phyloP scores from a whole-genome alignment of 129 eudicot genomes.

The Saussurea involucrata region DNA sequence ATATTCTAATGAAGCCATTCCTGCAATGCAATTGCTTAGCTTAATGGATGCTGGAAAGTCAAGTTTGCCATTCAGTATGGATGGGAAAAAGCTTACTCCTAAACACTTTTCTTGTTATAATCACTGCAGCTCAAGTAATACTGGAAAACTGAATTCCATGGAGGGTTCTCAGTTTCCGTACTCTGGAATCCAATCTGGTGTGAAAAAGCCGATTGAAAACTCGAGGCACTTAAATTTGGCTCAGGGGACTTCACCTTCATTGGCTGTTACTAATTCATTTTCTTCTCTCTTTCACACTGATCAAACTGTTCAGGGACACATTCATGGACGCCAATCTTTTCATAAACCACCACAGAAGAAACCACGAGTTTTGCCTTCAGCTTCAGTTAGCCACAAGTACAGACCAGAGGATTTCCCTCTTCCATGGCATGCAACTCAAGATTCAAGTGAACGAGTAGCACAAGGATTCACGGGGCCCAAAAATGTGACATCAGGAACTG shows the following conservation, averaged over 20 bases:
- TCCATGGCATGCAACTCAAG: slow-evolving; percentile 21
- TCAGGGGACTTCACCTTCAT: slow-evolving; percentile 15
- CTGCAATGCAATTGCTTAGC: slow-evolving; percentile 87
- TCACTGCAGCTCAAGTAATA: slow-evolving; percentile 35
- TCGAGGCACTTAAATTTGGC: slow-evolving; percentile 17
- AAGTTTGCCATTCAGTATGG: slow-evolving; percentile 23
- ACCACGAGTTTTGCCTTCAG: slow-evolving; percentile 15
- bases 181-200: no score
- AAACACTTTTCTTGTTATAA: slow-evolving; percentile 39
- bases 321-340: slow-evolving; percentile 30
- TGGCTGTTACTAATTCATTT: neutral
- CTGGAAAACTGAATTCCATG: slow-evolving; percentile 16
- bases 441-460: slow-evolving; percentile 13
- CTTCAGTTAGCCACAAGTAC: slow-evolving; percentile 5
- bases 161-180: slow-evolving; percentile 27
- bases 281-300: slow-evolving; percentile 3
- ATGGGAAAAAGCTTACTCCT: slow-evolving; percentile 10
- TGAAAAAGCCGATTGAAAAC: slow-evolving; percentile 21
- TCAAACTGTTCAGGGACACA: slow-evolving; percentile 17
- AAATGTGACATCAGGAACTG: slow-evolving; percentile 5
- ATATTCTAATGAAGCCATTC: slow-evolving; percentile 63
- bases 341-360: slow-evolving; percentile 34
- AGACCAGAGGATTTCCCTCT: slow-evolving; percentile 27
- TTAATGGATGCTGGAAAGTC: slow-evolving; percentile 61
- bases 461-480: slow-evolving; percentile 12